These are phyloP conservation scores for Candida hungchunana DNA, from an alignment of 805 yeast genomes.

Conservation along the genomic window DNA sequence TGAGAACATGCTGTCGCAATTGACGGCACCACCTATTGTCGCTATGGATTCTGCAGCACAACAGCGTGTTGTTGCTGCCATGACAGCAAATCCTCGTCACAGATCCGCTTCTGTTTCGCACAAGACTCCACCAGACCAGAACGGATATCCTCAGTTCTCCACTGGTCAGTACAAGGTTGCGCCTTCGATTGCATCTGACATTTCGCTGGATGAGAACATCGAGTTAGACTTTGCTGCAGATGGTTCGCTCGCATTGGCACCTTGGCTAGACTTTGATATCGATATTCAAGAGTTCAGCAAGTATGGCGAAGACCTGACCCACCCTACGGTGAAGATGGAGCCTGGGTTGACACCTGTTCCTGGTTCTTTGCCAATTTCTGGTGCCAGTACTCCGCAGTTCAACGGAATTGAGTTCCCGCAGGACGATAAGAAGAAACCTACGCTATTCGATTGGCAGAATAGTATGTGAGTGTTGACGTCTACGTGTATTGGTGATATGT, in stretches of 20 bases:
- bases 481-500: no score
- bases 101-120: slow-evolving; percentile 14
- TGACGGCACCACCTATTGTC: slow-evolving; percentile 26
- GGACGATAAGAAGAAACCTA: slow-evolving; percentile 5
- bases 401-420: background rate
- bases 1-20: slow-evolving; percentile 25
- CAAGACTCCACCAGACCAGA: slow-evolving; percentile 11
- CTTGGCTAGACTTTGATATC: slow-evolving; percentile 47
- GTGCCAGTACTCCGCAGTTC: background rate
- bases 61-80: slow-evolving; percentile 8
- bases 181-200: slow-evolving; percentile 9
- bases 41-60: slow-evolving; percentile 10
- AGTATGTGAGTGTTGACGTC: no score
- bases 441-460: slow-evolving; percentile 27
- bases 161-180: slow-evolving; percentile 8
- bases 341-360: background rate
- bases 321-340: slow-evolving; percentile 2
- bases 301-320: slow-evolving; percentile 8
- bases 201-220: slow-evolving; percentile 18
- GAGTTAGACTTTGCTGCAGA: slow-evolving; percentile 70
- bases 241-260: slow-evolving; percentile 74
- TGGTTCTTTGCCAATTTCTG: no score
- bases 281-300: slow-evolving; percentile 17
- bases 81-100: slow-evolving; percentile 6
- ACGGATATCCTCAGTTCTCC: slow-evolving; percentile 1